Base-by-base conservation (phyloP, 2,329 filamentous ascomycete genomes). In the Aureobasidium sp. region DNA sequence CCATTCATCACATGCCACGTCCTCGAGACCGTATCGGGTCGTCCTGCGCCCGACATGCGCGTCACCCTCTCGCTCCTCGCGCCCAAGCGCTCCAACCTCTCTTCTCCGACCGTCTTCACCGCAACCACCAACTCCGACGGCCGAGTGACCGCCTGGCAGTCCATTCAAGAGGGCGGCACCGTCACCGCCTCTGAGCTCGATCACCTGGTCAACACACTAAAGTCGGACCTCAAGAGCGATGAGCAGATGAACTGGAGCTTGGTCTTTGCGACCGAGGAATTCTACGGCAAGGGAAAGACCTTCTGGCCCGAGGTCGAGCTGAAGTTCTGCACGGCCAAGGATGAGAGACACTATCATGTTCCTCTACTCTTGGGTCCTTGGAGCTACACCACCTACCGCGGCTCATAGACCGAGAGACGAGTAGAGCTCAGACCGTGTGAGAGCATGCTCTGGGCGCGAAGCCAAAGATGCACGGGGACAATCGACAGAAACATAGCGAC, bases 1-100 rank as follows among this genome's bases (percentile, higher is more conserved):
- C 78, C 71, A 66, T 84, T 83, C 70, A 93, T 94, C 69, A 93
- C 89, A 73, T 93, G 89, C 78, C 89, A 94, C 78, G 83, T 92
- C 73, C 88, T 94, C 72, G 88, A 94, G 79, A 93, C 89, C 11
- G 82, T 84, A n/a, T 77, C 81, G 63, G 89, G 89, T 69, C 81
- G 80, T 61, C 89, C 89, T 23, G 89, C 84, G 17, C 74, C 79
- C 60, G 78, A 79, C 64, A 82, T 94, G 67, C 79, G 80, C 65
- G 88, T 92, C 61, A 84, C 81, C 59, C 82, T 91, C 23, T 75
- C 84, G 51, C 71, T 79, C 25, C 51, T 75, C 64, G 68, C 67
- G 7, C 69, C 71, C 53, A 65, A 66, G 57, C 64, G 65, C 31
- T 62, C 66, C 4, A 29, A 25, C 43, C n/a, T 29, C 21, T 63